Conservation (phyloP, 2,329 filamentous ascomycete genomes). For the Penicillium sp. region DNA sequence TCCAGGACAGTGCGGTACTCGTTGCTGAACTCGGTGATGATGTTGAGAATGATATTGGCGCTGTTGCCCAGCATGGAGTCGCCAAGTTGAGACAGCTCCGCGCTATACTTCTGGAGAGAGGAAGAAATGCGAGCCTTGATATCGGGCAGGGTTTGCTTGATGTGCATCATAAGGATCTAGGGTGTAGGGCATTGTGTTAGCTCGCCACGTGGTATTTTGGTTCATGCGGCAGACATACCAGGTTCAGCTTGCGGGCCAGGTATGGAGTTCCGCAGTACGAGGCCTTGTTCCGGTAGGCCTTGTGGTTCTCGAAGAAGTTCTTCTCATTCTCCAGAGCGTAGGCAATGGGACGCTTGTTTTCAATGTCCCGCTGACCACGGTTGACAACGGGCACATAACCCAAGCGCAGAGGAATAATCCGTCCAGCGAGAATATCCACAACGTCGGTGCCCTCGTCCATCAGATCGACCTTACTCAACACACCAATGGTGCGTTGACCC, state of each 20-base stretch:
- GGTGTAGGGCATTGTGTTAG: slow-evolving; percentile 1
- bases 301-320: slow-evolving; percentile 97
- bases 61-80: slow-evolving; percentile 95
- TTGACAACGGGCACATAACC: slow-evolving; percentile 98
- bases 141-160: slow-evolving; percentile 97
- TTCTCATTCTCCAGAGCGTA: slow-evolving; percentile 90
- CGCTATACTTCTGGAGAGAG: slow-evolving; percentile 85
- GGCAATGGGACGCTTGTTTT: slow-evolving; percentile 94
- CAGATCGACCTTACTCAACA: slow-evolving; percentile 95
- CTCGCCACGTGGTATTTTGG: neutral
- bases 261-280: slow-evolving; percentile 98
- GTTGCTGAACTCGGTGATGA: slow-evolving; percentile 98
- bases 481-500: slow-evolving; percentile 95
- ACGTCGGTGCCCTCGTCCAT: slow-evolving; percentile 99
- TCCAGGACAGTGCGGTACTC: slow-evolving; percentile 96
- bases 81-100: slow-evolving; percentile 77
- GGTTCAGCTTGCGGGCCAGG: slow-evolving; percentile 90
- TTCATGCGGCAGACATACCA: slow-evolving; percentile 49
- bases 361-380: slow-evolving; percentile 94
- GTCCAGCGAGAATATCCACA: slow-evolving; percentile 94
- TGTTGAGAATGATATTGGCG: slow-evolving; percentile 93
- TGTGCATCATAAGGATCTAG: slow-evolving; percentile 98
- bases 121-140: slow-evolving; percentile 97
- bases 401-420: slow-evolving; percentile 90
- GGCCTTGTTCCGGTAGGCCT: slow-evolving; percentile 97